Base-by-base conservation (phyloP, 139 green algal genomes). In the Chlamydomonas sp. region DNA sequence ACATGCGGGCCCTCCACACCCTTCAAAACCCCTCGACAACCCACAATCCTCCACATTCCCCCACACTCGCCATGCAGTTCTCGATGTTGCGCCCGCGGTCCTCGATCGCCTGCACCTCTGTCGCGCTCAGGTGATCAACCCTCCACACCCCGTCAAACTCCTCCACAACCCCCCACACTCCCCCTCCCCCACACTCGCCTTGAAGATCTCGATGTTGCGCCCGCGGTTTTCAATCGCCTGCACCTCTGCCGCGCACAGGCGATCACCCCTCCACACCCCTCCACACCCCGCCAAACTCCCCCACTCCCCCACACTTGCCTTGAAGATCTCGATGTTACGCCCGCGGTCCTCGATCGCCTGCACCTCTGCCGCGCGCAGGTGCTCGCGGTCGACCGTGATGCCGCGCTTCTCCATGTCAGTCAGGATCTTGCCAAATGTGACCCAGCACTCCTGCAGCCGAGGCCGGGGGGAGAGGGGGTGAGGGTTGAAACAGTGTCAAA, bases 331-430 rank as follows among this genome's bases (percentile, higher is more conserved):
- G 48, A 79, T 67, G 1, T 88, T 85, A 13, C 78, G 67, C 60
- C 73, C 50, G 65, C 84, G 74, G 67, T 96, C 86, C 2, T 57
- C 39, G 47, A 82, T 39, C 0, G 88, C 88, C 35, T 72, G 69
- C 57, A 68, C 38, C 67, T 79, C 29, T 20, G 49, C 54, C 31
- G 22, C 31, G 3, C 57, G 63, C 48, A 84, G 76, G 69, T 87
- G 74, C 30, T 78, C 76, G 60, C 74, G 73, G 77, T 92, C 74
- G 1, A 92, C 80, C 28, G 68, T 50, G 61, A 90, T 78, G 33
- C 84, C 84, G 10, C 67, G 69, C n/a, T 71, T 58, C 81, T 99
- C 94, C 92, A 99, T 96, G 67, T 93, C 83, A 0, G 91, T 97
- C 43, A 99, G 84, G 67, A 98, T 75, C 67, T 89, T 80, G 2